Percentiles rank a stretch among this genome's conserved stretches.
Evolutionary conservation across 2,329 filamentous ascomycete genomes (phyloP).

Genomic region (Monosporascus sp.): DNA sequence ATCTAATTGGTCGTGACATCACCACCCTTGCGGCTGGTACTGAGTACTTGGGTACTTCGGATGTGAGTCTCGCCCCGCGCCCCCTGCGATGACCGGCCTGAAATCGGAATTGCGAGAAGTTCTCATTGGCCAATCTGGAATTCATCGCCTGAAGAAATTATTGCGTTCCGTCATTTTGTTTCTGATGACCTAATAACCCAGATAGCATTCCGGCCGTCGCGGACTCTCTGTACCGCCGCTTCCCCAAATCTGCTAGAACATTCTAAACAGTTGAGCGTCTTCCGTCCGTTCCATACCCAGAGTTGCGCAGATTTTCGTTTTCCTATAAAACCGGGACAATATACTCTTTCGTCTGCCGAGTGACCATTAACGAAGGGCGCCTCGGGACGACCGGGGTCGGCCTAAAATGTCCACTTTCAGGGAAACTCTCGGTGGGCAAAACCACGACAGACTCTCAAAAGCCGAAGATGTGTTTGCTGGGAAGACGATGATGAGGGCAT

Average conservation of each 20-base stretch:
- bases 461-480: conserved; percentile 29
- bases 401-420: conserved; percentile 18
- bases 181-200: too few relatives aligned
- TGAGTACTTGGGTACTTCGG: too few relatives aligned
- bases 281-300: too few relatives aligned
- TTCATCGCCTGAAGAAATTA: too few relatives aligned
- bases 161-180: too few relatives aligned
- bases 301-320: too few relatives aligned
- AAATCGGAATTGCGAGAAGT: background rate
- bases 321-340: background rate
- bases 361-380: conserved; percentile 11
- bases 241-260: too few relatives aligned
- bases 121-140: background rate
- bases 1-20: background rate
- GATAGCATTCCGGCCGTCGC: too few relatives aligned
- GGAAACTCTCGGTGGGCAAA: conserved; percentile 24
- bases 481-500: conserved; percentile 26
- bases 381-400: conserved; percentile 20
- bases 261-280: too few relatives aligned
- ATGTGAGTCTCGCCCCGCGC: too few relatives aligned
- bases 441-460: conserved; percentile 31
- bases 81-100: background rate
- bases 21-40: background rate
- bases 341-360: background rate
- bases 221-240: too few relatives aligned